Percentiles rank a stretch among this genome's conserved stretches.
Conservation (phyloP, 768 basidiomycete genomes). For the Chlorophyllum brunneum region DNA sequence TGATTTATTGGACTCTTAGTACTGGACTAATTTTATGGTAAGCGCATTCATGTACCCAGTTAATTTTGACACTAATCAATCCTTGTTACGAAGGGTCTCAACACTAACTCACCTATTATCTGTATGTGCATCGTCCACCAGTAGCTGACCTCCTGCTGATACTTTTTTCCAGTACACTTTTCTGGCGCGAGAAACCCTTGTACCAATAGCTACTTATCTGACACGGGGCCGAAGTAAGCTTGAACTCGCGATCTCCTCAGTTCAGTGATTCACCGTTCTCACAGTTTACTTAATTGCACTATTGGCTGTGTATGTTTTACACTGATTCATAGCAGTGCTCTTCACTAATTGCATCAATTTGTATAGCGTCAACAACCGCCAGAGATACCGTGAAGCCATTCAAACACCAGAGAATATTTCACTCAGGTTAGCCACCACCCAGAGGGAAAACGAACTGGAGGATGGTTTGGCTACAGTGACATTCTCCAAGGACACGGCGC, state of each 20-base stretch:
- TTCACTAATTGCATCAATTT: neutral
- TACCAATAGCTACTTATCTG: neutral
- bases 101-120: slow-evolving; percentile 1
- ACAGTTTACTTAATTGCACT: slow-evolving; percentile 5
- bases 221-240: slow-evolving; percentile 1
- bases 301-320: neutral
- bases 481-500: too few species aligned
- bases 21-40: slow-evolving; percentile 8
- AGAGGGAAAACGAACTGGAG: too few species aligned
- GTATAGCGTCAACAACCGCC: neutral
- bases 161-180: slow-evolving; percentile 8
- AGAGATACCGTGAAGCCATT: slow-evolving; percentile 1
- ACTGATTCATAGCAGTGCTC: neutral
- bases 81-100: neutral
- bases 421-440: neutral
- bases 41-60: neutral
- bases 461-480: too few species aligned
- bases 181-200: neutral
- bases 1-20: slow-evolving; percentile 5
- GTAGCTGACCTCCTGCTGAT: neutral
- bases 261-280: neutral
- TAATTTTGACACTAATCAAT: neutral
- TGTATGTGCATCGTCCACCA: neutral
- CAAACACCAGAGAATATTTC: slow-evolving; percentile 1
- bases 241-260: too few species aligned